Evolutionary conservation across 2,329 filamentous ascomycete species (phyloP).

Genomic region (Dothideomycetes sp.): DNA sequence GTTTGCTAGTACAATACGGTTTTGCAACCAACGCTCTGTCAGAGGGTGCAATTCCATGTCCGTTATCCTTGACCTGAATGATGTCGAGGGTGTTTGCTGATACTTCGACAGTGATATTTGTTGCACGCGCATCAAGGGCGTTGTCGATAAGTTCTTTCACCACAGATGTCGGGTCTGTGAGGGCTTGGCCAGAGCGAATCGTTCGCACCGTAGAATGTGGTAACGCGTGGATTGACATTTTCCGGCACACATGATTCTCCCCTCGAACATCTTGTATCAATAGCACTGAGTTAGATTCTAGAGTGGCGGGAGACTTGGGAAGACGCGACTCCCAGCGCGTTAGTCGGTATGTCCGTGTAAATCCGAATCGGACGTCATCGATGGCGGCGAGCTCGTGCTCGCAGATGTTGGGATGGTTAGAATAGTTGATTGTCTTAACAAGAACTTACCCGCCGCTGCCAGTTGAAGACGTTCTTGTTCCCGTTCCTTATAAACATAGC

Average conservation of each 20-base stretch:
- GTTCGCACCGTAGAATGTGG: conserved; percentile 39
- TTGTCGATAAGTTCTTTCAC: conserved; percentile 75
- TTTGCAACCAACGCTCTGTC: conserved; percentile 57
- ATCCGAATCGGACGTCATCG: too few species aligned
- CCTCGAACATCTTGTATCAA: too few species aligned
- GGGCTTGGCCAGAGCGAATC: conserved; percentile 52
- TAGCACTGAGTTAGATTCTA: too few species aligned
- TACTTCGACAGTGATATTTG: conserved; percentile 54
- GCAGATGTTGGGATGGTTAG: too few species aligned
- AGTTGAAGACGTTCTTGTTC: too few species aligned
- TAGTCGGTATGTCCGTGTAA: too few species aligned
- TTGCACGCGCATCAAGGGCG: conserved; percentile 62
- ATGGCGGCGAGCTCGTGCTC: too few species aligned
- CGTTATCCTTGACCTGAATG: conserved; percentile 65
- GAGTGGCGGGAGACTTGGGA: too few species aligned
- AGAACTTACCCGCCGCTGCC: too few species aligned
- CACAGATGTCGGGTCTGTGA: conserved; percentile 51
- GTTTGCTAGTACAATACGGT: conserved; percentile 65
- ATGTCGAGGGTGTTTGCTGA: conserved; percentile 58
- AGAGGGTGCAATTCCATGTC: conserved; percentile 55
- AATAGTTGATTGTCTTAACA: too few species aligned
- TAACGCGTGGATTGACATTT: conserved; percentile 34
- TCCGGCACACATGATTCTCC: too few species aligned
- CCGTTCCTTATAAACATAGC: neutral
- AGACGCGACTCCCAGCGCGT: too few species aligned